Evolutionary conservation across 169 alveolate genomes (phyloP).

Genomic region (Plasmodium ovale): DNA sequence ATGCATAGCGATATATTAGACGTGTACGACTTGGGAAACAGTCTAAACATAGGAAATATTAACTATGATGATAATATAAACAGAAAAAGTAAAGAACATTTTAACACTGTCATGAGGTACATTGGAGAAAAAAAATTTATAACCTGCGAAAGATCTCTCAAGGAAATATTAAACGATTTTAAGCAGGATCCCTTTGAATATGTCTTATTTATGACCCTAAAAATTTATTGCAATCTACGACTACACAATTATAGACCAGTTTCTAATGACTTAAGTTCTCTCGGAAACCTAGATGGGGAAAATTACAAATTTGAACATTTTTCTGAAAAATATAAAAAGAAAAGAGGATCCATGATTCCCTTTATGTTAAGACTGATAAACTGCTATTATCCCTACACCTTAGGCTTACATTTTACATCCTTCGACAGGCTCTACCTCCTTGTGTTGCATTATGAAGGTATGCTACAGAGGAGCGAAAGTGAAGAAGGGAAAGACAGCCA

Average conservation of each 20-base stretch:
- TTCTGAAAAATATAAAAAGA: conserved; percentile 40
- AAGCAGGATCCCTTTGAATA: conserved; percentile 68
- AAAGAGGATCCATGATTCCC: conserved; percentile 59
- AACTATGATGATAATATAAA: conserved; percentile 43
- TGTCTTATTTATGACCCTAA: conserved; percentile 38
- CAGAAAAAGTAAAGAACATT: conserved; percentile 7
- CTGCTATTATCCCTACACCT: conserved; percentile 67
- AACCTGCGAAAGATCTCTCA: conserved; percentile 37
- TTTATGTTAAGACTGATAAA: conserved; percentile 50
- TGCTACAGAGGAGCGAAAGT: background rate
- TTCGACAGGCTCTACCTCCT: conserved; percentile 56
- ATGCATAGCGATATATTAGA: conserved; percentile 33
- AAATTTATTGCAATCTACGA: conserved; percentile 72
- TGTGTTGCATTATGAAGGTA: conserved; percentile 28
- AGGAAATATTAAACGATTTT: conserved; percentile 17
- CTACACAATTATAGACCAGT: conserved; percentile 31
- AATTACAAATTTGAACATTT: conserved; percentile 32
- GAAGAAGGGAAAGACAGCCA: background rate
- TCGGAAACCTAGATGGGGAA: conserved; percentile 41
- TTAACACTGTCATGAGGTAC: conserved; percentile 10
- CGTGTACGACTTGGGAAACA: conserved; percentile 27
- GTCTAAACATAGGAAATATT: conserved; percentile 13
- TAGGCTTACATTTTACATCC: conserved; percentile 45
- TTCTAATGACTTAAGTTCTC: conserved; percentile 32
- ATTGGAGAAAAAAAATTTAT: conserved; percentile 40